These are phyloP conservation scores for Blastocystis sp. DNA, from an alignment of 352 stramenopile genomes.

Conservation along the genomic window DNA sequence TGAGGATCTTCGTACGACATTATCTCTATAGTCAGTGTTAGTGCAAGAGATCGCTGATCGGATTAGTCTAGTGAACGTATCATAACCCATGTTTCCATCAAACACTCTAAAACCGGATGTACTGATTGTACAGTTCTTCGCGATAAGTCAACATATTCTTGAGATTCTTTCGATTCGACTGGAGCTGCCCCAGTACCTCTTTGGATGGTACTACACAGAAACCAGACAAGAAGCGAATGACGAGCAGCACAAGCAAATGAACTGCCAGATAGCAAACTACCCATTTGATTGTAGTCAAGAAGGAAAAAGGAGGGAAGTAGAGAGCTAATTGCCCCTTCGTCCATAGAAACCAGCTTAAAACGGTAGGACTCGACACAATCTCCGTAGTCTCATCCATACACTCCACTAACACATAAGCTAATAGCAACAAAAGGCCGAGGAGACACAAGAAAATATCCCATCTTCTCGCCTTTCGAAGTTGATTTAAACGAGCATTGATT, in stretches of 20 bases:
- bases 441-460: not conserved
- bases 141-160: slow-evolving; percentile 36
- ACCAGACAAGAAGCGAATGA: not conserved
- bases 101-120: slow-evolving; percentile 35
- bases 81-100: not conserved
- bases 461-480: not conserved
- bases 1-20: not conserved
- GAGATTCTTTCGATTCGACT: slow-evolving; percentile 31
- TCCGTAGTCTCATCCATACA: not conserved
- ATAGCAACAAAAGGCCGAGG: not conserved
- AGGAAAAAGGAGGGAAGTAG: not conserved
- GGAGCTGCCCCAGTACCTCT: slow-evolving; percentile 5
- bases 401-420: not conserved
- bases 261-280: not conserved
- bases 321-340: not conserved
- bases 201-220: slow-evolving; percentile 10
- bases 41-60: not conserved
- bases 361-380: not conserved
- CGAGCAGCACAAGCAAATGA: not conserved
- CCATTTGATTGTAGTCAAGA: not conserved
- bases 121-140: slow-evolving; percentile 52
- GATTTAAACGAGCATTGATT: not conserved
- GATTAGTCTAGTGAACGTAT: not conserved
- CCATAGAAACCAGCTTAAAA: not conserved
- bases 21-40: not conserved